phyloP scores from a whole-genome alignment of 768 basidiomycete species.

The Boletus barrowsii region DNA sequence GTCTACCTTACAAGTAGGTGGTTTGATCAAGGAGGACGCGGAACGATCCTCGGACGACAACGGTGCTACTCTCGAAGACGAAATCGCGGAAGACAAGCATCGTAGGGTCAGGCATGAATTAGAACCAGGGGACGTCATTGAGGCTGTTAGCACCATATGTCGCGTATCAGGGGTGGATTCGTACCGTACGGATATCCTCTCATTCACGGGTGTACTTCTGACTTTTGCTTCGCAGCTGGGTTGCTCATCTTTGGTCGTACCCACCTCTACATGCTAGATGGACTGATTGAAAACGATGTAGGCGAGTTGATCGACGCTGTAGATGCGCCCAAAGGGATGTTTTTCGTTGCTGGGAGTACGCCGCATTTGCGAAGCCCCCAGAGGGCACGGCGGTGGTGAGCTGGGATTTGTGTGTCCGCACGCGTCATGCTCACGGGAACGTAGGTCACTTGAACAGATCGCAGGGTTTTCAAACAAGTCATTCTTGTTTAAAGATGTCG shows the following conservation, averaged over 20 bases:
- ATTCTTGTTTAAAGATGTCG: constrained; percentile 90
- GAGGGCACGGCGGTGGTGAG: constrained; percentile 79
- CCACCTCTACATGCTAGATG: constrained; percentile 89
- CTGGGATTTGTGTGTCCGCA: not conserved
- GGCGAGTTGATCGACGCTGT: constrained; percentile 87
- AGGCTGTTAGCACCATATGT: constrained; percentile 82
- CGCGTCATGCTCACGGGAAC: not conserved
- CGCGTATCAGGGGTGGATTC: constrained; percentile 90
- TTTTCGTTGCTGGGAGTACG: constrained; percentile 83
- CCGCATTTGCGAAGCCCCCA: constrained; percentile 79
- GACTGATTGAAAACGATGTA: constrained; percentile 79
- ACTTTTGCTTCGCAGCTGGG: constrained; percentile 48
- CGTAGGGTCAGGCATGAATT: constrained; percentile 82
- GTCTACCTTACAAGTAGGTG: constrained; percentile 38
- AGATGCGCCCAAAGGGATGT: constrained; percentile 77
- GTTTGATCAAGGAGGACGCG: constrained; percentile 13
- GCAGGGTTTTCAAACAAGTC: constrained; percentile 75
- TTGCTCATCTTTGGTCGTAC: constrained; percentile 82
- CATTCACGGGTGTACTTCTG: not conserved
- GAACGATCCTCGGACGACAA: constrained; percentile 16
- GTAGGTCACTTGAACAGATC: constrained; percentile 78
- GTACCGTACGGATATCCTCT: constrained; percentile 57
- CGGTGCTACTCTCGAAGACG: constrained; percentile 58
- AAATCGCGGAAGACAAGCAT: constrained; percentile 85
- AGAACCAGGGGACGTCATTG: constrained; percentile 86